Base-by-base conservation (phyloP, 345 rosid species). In the Cardamine occulta region DNA sequence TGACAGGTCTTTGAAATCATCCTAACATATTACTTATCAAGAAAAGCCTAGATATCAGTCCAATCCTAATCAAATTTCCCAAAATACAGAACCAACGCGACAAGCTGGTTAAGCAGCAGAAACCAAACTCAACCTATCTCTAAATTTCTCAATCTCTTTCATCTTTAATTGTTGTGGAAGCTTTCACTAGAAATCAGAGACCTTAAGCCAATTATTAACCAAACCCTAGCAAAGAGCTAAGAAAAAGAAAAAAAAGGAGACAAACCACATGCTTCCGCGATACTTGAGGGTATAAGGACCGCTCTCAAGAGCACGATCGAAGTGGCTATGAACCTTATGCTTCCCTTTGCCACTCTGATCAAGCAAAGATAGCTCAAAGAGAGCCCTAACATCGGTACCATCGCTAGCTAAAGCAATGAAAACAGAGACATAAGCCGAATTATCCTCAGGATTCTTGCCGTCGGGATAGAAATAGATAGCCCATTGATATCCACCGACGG, bases 321-420 rank as follows among this genome's bases (percentile, higher is more conserved):
- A 91, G 70, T 94, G 96, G 80, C 93, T 90, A 72, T 91, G 96
- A 24, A 94, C 93, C 76, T 94, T 94, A 74, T 94, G 96, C 59
- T 86, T 87, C 34, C 87, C 97, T 74, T 86, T 88, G 2, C 96
- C 96, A 67, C 91, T 91, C 77, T 94, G 97, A 76, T 94, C 95
- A 52, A 88, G 61, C 55, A 94, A 81, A 32, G 93, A 86, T 54
- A 94, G 86, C 86, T 91, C 95, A 35, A 94, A 94, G 5, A 91
- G 82, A 18, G 96, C 96, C 62, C 95, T 82, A 18, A 94, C 98
- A 74, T 94, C 97, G 66, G 92, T 87, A 28, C 97, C 97, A 42
- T 94, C 97, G 87, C 95, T 94, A 63, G 98, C 96, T 3, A 94
- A 86, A 15, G 97, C 97, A 26, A 94, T 93, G 75, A 94, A 94